Conservation (phyloP, 495 filamentous ascomycete genomes). For the Aspergillus incahuasiensis region DNA sequence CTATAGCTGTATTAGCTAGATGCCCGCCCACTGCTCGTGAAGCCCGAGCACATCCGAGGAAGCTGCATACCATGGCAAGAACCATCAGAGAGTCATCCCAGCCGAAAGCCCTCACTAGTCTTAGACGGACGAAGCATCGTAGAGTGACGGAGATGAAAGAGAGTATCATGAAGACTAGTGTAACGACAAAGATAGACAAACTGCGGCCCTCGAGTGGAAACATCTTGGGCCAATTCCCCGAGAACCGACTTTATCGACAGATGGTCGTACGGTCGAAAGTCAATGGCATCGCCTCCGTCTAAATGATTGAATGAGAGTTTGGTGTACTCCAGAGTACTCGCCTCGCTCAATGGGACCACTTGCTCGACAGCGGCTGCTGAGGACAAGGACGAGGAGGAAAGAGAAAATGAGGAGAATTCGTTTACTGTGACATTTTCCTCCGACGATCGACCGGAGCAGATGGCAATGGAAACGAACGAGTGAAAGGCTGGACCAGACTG, state of each 20-base stretch:
- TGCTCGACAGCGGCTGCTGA: not conserved
- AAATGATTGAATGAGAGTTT: not conserved
- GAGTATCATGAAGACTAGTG: constrained; percentile 33
- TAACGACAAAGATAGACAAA: constrained; percentile 35
- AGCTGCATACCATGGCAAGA: constrained; percentile 34
- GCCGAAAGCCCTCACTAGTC: constrained; percentile 37
- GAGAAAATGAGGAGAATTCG: not conserved
- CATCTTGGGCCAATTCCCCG: constrained; percentile 22
- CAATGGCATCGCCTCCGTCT: not conserved
- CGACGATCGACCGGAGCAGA: constrained; percentile 1
- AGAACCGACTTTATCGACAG: not conserved
- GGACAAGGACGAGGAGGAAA: not conserved
- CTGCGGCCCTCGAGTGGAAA: constrained; percentile 34
- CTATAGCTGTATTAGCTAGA: constrained; percentile 3
- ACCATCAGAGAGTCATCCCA: constrained; percentile 45
- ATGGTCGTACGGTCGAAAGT: not conserved
- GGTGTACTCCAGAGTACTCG: not conserved
- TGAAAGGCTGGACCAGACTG: not conserved
- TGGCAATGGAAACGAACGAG: not conserved
- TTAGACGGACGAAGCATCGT: constrained; percentile 39
- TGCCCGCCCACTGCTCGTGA: not conserved
- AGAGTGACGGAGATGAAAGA: constrained; percentile 36
- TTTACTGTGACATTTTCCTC: not conserved
- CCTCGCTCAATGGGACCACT: not conserved
- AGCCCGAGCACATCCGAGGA: not conserved